phyloP scores from a whole-genome alignment of 2,329 filamentous ascomycete genomes.

The Pestalotiopsis sp. region DNA sequence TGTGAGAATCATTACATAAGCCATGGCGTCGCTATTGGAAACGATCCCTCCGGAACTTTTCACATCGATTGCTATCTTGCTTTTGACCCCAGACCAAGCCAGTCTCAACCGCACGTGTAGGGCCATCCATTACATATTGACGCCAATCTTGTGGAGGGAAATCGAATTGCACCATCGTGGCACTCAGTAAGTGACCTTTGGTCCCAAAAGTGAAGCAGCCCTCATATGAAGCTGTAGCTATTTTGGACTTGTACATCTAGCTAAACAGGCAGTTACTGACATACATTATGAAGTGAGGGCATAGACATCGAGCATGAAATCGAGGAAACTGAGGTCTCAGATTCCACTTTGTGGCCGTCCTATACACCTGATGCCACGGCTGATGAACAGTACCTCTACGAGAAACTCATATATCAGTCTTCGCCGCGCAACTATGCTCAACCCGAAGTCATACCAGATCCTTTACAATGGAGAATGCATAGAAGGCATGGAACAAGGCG shows the following conservation, averaged over 20 bases:
- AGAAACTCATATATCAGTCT: not conserved
- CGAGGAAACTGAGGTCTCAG: not conserved
- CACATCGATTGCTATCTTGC: not conserved
- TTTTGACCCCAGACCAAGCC: conserved; percentile 10
- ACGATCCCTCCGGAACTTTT: not conserved
- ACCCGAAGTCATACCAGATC: not conserved
- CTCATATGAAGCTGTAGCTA: too few relatives aligned
- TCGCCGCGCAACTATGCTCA: not conserved
- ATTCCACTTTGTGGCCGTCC: not conserved
- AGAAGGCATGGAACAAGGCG: too few relatives aligned
- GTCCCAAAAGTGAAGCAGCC: too few relatives aligned
- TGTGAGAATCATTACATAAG: too few relatives aligned
- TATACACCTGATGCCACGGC: not conserved
- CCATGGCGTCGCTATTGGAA: not conserved
- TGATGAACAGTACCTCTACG: not conserved
- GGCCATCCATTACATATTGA: conserved; percentile 3
- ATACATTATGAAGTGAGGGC: not conserved
- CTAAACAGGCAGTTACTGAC: too few relatives aligned
- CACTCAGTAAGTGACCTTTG: not conserved
- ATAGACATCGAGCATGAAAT: not conserved
- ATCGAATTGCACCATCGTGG: conserved; percentile 13
- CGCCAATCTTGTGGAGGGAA: conserved; percentile 12
- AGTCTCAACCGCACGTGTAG: conserved; percentile 12
- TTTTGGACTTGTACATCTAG: too few relatives aligned
- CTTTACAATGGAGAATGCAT: not conserved